Percentiles rank a stretch among this genome's conserved stretches.
phyloP scores from a whole-genome alignment of 2,329 filamentous ascomycete genomes.

The Paecilomyces formosus region DNA sequence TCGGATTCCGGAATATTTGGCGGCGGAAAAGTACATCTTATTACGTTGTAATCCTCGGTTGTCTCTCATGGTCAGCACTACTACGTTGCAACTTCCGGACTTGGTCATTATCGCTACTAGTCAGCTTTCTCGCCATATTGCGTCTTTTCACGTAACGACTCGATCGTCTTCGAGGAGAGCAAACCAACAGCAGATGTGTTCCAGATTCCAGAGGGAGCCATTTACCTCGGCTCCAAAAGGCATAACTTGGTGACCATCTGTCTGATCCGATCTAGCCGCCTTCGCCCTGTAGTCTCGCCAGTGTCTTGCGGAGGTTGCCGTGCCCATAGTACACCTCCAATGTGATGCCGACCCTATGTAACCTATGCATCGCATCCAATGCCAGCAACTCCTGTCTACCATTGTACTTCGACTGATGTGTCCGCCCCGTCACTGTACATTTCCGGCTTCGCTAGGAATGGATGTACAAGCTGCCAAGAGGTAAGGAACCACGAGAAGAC shows the following conservation, averaged over 20 bases:
- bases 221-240: conserved; percentile 3
- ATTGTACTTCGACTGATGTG: not conserved
- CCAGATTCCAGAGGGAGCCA: conserved; percentile 7
- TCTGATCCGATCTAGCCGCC: conserved; percentile 11
- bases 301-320: not conserved
- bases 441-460: not conserved
- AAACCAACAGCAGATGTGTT: conserved; percentile 10
- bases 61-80: conserved; percentile 37
- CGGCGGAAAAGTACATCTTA: conserved; percentile 31
- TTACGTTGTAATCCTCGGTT: conserved; percentile 40
- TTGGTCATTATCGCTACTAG: conserved; percentile 33
- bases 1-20: conserved; percentile 32
- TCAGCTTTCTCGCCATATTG: conserved; percentile 33
- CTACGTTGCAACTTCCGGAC: conserved; percentile 29
- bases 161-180: conserved; percentile 29
- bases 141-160: conserved; percentile 36
- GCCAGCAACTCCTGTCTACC: not conserved
- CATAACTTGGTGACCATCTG: conserved; percentile 9
- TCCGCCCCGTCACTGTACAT: not conserved
- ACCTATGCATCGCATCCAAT: not conserved
- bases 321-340: not conserved
- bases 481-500: not conserved
- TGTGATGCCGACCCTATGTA: not conserved
- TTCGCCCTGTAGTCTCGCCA: conserved; percentile 11
- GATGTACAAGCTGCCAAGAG: not conserved